phyloP scores from a whole-genome alignment of 129 eudicot genomes.

The Flaveria trinervia region DNA sequence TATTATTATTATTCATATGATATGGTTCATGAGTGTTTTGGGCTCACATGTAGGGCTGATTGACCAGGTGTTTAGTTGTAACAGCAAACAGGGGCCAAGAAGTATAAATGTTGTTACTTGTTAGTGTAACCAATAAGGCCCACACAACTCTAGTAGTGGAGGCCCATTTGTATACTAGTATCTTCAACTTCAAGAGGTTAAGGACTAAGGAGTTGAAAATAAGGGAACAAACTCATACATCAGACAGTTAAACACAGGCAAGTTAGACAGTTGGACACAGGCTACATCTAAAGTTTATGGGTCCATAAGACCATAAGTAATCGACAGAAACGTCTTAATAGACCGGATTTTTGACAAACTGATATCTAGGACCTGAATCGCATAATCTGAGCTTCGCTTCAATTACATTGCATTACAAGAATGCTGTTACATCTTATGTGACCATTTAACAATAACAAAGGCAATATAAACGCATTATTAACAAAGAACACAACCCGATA shows the following conservation, averaged over 20 bases:
- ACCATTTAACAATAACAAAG: conserved; percentile 6
- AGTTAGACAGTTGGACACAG: too few relatives aligned
- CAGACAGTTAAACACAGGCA: too few relatives aligned
- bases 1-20: too few relatives aligned
- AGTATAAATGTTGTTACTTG: background rate
- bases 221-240: too few relatives aligned
- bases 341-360: too few relatives aligned
- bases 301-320: too few relatives aligned
- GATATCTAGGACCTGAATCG: too few relatives aligned
- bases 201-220: too few relatives aligned
- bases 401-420: background rate
- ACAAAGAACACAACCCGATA: background rate
- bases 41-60: conserved; percentile 8
- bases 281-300: too few relatives aligned
- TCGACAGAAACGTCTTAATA: too few relatives aligned
- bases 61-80: conserved; percentile 30
- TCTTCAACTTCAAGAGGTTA: too few relatives aligned
- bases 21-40: too few relatives aligned
- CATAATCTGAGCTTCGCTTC: background rate
- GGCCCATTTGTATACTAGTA: conserved; percentile 25
- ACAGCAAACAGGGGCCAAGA: conserved; percentile 23
- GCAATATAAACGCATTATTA: background rate
- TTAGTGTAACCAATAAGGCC: conserved; percentile 6
- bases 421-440: conserved; percentile 6
- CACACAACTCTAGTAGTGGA: conserved; percentile 34